Percentiles rank a stretch among this genome's conserved stretches.
Conservation (phyloP, 1,284 basidiomycete genomes). For the Vanrija humicola region DNA sequence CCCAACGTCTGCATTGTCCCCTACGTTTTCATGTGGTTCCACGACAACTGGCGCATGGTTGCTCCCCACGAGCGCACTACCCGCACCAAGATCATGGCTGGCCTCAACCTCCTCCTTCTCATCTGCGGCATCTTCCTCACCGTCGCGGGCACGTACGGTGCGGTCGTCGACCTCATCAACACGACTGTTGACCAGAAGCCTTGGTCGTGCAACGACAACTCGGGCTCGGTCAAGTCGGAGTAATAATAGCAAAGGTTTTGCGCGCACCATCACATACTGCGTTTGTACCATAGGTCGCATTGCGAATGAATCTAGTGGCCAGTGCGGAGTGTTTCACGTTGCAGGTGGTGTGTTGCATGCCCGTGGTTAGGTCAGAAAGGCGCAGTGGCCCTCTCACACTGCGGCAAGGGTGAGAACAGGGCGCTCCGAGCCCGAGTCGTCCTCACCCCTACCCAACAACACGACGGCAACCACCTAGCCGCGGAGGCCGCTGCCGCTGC, state of each 20-base stretch:
- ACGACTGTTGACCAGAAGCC: conserved; percentile 11
- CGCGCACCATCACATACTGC: too few species aligned
- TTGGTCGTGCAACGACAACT: conserved; percentile 28
- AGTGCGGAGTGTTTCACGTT: too few species aligned
- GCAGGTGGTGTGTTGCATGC: too few species aligned
- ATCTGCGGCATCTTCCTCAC: conserved; percentile 31
- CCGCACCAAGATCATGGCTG: neutral
- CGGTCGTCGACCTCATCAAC: conserved; percentile 24
- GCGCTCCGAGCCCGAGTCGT: too few species aligned
- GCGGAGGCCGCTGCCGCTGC: too few species aligned
- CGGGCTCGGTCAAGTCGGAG: conserved; percentile 4
- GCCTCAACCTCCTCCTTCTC: conserved; percentile 16
- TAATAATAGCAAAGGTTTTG: neutral
- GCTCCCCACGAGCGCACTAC: conserved; percentile 4
- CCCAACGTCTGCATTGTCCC: conserved; percentile 20
- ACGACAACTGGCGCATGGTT: conserved; percentile 26
- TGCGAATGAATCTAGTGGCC: too few species aligned
- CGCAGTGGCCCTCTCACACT: too few species aligned
- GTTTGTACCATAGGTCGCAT: too few species aligned
- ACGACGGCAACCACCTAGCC: too few species aligned
- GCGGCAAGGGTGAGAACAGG: too few species aligned
- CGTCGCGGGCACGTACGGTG: conserved; percentile 32
- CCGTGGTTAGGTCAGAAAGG: too few species aligned
- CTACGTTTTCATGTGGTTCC: conserved; percentile 32
- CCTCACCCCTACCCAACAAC: too few species aligned